Evolutionary conservation across 2,329 filamentous ascomycete genomes (phyloP).

Genomic region (Penicillium occitanis): DNA sequence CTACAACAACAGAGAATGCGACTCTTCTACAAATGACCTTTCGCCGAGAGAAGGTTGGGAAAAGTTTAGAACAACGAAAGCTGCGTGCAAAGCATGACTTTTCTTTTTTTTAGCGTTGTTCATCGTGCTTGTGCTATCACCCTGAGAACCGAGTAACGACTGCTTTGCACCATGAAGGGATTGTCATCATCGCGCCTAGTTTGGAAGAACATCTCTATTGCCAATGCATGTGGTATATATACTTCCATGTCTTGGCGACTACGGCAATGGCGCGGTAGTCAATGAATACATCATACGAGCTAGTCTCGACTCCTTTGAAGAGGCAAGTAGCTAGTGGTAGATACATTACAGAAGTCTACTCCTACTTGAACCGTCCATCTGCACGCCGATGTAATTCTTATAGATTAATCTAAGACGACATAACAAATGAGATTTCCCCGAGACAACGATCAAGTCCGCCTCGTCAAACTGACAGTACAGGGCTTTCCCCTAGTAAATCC

Average conservation of each 20-base stretch:
- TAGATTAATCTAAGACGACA: conserved; percentile 15
- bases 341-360: neutral
- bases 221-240: too few species aligned
- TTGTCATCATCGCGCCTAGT: neutral
- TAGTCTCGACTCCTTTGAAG: neutral
- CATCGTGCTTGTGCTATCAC: too few species aligned
- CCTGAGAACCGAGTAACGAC: neutral
- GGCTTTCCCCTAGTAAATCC: conserved; percentile 82
- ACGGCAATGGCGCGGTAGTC: too few species aligned
- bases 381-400: neutral
- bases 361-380: neutral
- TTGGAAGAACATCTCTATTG: neutral
- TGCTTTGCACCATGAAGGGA: neutral
- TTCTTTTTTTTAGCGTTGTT: neutral
- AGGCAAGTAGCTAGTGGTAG: too few species aligned
- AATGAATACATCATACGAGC: neutral
- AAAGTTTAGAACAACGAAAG: too few species aligned
- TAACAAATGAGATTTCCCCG: conserved; percentile 35
- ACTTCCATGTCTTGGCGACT: too few species aligned
- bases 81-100: neutral
- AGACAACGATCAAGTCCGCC: conserved; percentile 88
- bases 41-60: too few species aligned
- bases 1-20: too few species aligned
- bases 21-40: too few species aligned
- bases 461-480: conserved; percentile 74